These are phyloP conservation scores for Populus tomentosa DNA, from an alignment of 441 rosid species.

Conservation along the genomic window DNA sequence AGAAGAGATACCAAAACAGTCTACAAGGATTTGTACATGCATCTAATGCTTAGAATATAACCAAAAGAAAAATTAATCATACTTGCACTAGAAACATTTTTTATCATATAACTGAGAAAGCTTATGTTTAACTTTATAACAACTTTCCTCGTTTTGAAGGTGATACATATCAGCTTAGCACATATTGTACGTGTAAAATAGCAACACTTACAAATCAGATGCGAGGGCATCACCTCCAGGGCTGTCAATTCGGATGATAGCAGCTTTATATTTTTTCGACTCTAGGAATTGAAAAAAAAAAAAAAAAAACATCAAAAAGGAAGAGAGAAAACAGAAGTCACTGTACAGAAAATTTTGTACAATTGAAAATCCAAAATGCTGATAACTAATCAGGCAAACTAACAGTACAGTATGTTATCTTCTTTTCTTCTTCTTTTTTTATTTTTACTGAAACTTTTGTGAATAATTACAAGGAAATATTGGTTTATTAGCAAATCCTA, in stretches of 20 bases:
- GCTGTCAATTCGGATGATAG: slow-evolving; percentile 88
- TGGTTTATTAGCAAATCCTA: background rate
- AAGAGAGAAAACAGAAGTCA: slow-evolving; percentile 14
- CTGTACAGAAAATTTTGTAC: background rate
- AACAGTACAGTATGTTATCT: background rate
- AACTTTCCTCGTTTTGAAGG: background rate
- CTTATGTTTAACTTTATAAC: background rate
- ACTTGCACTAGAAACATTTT: background rate
- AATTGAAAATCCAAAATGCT: slow-evolving; percentile 9
- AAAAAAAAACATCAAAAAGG: slow-evolving; percentile 1
- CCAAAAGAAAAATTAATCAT: too few species aligned
- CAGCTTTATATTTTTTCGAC: slow-evolving; percentile 79
- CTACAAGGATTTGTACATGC: too few species aligned
- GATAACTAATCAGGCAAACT: slow-evolving; percentile 5
- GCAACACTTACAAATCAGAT: slow-evolving; percentile 89
- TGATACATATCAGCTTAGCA: background rate
- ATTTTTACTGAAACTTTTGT: background rate
- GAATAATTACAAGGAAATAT: background rate
- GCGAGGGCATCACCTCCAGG: slow-evolving; percentile 99
- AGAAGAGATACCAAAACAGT: too few species aligned
- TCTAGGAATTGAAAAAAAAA: slow-evolving; percentile 35
- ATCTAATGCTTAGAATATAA: too few species aligned
- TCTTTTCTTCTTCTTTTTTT: background rate
- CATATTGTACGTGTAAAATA: background rate
- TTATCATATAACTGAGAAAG: background rate